Conservation (phyloP, 495 filamentous ascomycete species). For the Penicillium herquei region DNA sequence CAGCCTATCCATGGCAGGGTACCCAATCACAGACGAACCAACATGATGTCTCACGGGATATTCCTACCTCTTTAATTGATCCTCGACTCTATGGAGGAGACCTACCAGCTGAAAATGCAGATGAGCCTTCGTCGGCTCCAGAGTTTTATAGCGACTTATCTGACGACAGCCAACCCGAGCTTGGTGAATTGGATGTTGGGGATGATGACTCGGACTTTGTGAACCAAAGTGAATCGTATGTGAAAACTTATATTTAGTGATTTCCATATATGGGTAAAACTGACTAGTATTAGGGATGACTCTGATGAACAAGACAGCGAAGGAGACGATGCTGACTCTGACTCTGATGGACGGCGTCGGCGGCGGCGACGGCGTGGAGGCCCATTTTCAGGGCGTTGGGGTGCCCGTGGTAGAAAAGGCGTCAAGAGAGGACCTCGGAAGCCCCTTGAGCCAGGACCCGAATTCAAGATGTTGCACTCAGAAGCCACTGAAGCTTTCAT, state of each 20-base stretch:
- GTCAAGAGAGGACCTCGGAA: constrained; percentile 65
- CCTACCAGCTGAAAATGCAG: constrained; percentile 16
- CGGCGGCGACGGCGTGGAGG: constrained; percentile 38
- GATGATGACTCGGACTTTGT: constrained; percentile 29
- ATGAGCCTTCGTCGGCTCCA: constrained; percentile 6
- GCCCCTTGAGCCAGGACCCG: constrained; percentile 66
- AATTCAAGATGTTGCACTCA: constrained; percentile 71
- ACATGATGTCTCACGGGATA: constrained; percentile 14
- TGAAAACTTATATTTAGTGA: not conserved
- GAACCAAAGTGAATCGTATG: constrained; percentile 38
- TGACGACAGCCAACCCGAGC: constrained; percentile 4
- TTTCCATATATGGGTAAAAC: not conserved
- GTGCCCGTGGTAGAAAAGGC: constrained; percentile 48
- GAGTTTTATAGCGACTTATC: constrained; percentile 10
- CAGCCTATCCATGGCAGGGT: constrained; percentile 39
- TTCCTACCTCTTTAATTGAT: constrained; percentile 35
- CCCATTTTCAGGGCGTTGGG: constrained; percentile 41
- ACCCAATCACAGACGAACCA: not conserved
- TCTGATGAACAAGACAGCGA: constrained; percentile 18
- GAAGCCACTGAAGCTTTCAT: constrained; percentile 70
- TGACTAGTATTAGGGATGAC: constrained; percentile 11
- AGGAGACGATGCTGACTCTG: constrained; percentile 35
- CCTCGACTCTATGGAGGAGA: constrained; percentile 39
- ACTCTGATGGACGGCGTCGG: constrained; percentile 23
- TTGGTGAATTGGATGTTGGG: constrained; percentile 9